Evolutionary conservation across 2,329 filamentous ascomycete species (phyloP).

Genomic region (Ophiostoma sp.): DNA sequence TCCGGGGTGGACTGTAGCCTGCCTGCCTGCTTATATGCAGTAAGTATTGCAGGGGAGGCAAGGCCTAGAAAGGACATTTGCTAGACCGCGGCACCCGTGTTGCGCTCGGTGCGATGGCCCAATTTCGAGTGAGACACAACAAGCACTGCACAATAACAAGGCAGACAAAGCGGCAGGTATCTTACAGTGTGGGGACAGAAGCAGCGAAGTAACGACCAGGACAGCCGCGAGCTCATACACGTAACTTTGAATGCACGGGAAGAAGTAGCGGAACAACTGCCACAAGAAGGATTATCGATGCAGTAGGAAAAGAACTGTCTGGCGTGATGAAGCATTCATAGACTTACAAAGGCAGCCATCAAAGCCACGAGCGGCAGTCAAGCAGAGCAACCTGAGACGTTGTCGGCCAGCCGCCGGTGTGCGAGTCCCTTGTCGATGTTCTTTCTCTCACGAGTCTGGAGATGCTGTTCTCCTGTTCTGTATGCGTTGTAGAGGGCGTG

Average conservation of each 20-base stretch:
- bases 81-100: not conserved
- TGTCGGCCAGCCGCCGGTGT: not conserved
- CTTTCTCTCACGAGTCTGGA: not conserved
- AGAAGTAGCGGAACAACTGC: not conserved
- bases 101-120: not conserved
- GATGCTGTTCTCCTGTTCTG: not conserved
- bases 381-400: not conserved
- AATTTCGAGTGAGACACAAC: not conserved
- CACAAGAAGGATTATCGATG: not conserved
- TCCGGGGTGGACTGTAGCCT: not conserved
- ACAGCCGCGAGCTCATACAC: not conserved
- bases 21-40: not conserved
- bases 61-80: not conserved
- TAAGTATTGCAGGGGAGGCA: not conserved
- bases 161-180: not conserved
- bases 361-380: constrained; percentile 10
- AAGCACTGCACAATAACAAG: not conserved
- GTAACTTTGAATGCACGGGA: not conserved
- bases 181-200: not conserved
- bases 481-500: not conserved
- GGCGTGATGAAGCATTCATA: not conserved
- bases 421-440: not conserved
- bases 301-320: not conserved
- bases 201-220: not conserved
- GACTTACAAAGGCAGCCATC: constrained; percentile 23